Base-by-base conservation (phyloP, 2,329 filamentous ascomycete genomes). In the Neopestalotiopsis sp. region DNA sequence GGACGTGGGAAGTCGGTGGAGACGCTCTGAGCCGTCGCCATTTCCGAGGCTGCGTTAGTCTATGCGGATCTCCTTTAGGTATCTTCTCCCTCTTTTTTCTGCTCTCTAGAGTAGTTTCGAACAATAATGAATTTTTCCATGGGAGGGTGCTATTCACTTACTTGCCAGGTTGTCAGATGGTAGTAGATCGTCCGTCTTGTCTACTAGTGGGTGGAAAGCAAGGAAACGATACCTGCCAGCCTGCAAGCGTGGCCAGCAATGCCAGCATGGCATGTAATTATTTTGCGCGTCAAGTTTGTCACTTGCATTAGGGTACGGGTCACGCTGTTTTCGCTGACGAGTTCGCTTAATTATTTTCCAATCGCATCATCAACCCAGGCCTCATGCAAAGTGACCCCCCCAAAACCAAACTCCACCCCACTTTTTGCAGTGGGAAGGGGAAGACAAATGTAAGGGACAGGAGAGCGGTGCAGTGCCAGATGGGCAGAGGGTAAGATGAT, bases 361-460 rank as follows among this genome's bases (percentile, higher is more conserved):
- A 66, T 66, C 49, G 30, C 63, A 56, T 57, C 63, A 57, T 38
- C 60, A 63, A 40, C 14, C 20, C 6, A n/a, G 28, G 24, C 7
- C 63, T 66, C 63, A 66, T 58, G 49, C 32, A 32, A 38, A 38
- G 63, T 65, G 63, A 17, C 24, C 34, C 20, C 20, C 24, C 63
- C 45, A 42, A 42, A 56, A 14, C 42, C 42, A 14, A 14, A 17
- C 45, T 20, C 45, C 45, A 52, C 45, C 45, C 45, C 45, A 52
- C 45, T 52, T 52, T 52, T 52, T 17, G 45, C 17, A 28, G 24
- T 28, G 24, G 24, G 24, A 28, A 28, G 24, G 3, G 24, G 20
- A n/a, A 52, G 45, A 9, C 7, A 42, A 65, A 65, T 38, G 62
- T 65, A 49, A 65, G 62, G 62, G 62, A 63, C 32, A 65, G 34